phyloP scores from a whole-genome alignment of 345 rosid species.

The Pseudoturritis turrita region DNA sequence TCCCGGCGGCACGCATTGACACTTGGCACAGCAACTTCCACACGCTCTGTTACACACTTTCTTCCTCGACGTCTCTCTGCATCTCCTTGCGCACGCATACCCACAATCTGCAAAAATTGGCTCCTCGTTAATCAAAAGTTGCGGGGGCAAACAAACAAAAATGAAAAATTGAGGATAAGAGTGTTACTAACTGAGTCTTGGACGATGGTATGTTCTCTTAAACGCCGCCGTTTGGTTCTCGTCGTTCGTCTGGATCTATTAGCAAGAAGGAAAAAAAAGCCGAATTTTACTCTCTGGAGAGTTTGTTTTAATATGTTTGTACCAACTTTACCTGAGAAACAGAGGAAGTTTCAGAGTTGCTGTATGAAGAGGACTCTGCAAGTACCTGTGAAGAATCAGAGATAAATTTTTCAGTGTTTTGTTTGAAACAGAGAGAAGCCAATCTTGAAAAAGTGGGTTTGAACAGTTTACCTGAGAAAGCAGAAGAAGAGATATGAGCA shows the following conservation, averaged over 20 bases:
- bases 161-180: not conserved
- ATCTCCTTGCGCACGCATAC: slow-evolving; percentile 45
- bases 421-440: not conserved
- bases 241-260: slow-evolving; percentile 21
- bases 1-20: slow-evolving; percentile 70
- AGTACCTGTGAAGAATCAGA: slow-evolving; percentile 13
- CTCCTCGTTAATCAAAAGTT: not conserved
- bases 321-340: slow-evolving; percentile 16
- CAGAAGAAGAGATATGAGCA: slow-evolving; percentile 25
- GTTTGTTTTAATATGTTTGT: not conserved
- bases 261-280: slow-evolving; percentile 2
- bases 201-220: slow-evolving; percentile 22
- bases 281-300: not conserved
- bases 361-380: slow-evolving; percentile 16
- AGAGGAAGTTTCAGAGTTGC: slow-evolving; percentile 18
- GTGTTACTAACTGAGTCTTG: slow-evolving; percentile 19
- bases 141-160: not conserved
- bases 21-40: slow-evolving; percentile 56
- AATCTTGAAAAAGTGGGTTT: not conserved
- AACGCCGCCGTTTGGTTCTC: slow-evolving; percentile 22
- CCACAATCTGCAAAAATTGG: slow-evolving; percentile 35
- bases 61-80: slow-evolving; percentile 47
- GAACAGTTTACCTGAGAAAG: slow-evolving; percentile 16
- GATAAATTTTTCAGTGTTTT: not conserved
- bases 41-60: slow-evolving; percentile 60